Conservation (phyloP, 768 basidiomycete genomes). For the Auricularia heimuer region DNA sequence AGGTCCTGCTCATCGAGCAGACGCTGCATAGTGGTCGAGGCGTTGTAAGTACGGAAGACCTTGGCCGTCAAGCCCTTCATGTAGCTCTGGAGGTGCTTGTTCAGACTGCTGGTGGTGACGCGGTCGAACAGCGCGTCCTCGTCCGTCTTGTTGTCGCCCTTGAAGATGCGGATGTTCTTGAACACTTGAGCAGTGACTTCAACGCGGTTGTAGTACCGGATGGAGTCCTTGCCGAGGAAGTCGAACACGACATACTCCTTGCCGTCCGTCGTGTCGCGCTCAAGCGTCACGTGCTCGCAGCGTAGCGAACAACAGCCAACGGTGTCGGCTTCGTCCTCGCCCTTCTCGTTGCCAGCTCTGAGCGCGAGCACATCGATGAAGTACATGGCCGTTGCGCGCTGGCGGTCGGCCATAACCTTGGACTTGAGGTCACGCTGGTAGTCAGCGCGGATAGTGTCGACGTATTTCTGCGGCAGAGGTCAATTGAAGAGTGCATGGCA, state of each 20-base stretch:
- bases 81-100: constrained; percentile 85
- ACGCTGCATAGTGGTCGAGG: constrained; percentile 90
- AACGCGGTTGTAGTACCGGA: constrained; percentile 90
- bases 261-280: constrained; percentile 28
- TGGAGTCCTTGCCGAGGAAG: constrained; percentile 98
- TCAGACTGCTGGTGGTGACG: constrained; percentile 77
- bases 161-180: constrained; percentile 97
- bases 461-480: constrained; percentile 54
- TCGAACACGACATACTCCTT: constrained; percentile 89
- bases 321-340: constrained; percentile 98
- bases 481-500: background rate
- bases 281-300: constrained; percentile 91
- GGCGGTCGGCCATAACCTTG: constrained; percentile 90
- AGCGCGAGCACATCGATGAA: constrained; percentile 96
- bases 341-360: constrained; percentile 98
- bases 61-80: constrained; percentile 99
- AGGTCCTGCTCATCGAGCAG: constrained; percentile 63
- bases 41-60: constrained; percentile 99
- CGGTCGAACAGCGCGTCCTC: constrained; percentile 91
- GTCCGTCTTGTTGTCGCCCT: constrained; percentile 74
- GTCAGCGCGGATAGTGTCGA: constrained; percentile 83
- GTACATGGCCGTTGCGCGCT: constrained; percentile 98
- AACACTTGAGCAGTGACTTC: constrained; percentile 86
- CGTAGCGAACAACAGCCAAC: constrained; percentile 98
- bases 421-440: constrained; percentile 76